Percentiles rank a stretch among this genome's conserved stretches.
These are phyloP conservation scores for Gnomoniopsis sp. DNA, from an alignment of 2,329 filamentous ascomycete species.

Conservation along the genomic window DNA sequence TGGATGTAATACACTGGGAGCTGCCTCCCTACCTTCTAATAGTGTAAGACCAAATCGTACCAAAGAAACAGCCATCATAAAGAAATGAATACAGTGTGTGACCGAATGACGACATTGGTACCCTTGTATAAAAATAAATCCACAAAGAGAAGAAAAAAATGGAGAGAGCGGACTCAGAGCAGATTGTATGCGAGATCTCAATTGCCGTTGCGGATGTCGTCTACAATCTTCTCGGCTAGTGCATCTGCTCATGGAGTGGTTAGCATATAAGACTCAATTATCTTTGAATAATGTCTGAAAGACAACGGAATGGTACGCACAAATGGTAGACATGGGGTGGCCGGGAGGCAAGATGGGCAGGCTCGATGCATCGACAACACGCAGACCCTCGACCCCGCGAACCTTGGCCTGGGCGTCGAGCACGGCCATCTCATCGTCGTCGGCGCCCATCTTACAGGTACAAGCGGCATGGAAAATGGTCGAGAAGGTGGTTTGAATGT, in stretches of 20 bases:
- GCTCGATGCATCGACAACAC: constrained; percentile 2
- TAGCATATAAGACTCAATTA: not conserved
- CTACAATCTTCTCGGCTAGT: constrained; percentile 3
- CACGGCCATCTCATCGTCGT: not conserved
- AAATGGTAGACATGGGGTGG: constrained; percentile 3
- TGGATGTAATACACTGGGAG: no score
- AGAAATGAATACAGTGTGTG: no score
- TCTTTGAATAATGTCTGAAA: no score
- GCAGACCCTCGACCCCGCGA: constrained; percentile 3
- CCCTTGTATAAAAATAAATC: no score
- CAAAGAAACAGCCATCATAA: no score
- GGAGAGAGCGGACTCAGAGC: no score
- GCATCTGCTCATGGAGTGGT: not conserved
- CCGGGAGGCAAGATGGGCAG: constrained; percentile 3
- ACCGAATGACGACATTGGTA: no score
- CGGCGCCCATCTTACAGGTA: constrained; percentile 34
- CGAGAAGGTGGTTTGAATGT: constrained; percentile 23
- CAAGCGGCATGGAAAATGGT: constrained; percentile 31
- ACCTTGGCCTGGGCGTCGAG: constrained; percentile 2
- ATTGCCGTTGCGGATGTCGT: not conserved
- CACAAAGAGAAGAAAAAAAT: no score
- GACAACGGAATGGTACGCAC: not conserved
- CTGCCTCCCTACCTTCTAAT: no score
- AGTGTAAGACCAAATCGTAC: no score
- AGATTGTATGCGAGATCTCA: not conserved